A percentile compares a stretch with the other conserved stretches of the same genome.
phyloP scores from a whole-genome alignment of 2,329 filamentous ascomycete species.

The Botrytis fragariae region DNA sequence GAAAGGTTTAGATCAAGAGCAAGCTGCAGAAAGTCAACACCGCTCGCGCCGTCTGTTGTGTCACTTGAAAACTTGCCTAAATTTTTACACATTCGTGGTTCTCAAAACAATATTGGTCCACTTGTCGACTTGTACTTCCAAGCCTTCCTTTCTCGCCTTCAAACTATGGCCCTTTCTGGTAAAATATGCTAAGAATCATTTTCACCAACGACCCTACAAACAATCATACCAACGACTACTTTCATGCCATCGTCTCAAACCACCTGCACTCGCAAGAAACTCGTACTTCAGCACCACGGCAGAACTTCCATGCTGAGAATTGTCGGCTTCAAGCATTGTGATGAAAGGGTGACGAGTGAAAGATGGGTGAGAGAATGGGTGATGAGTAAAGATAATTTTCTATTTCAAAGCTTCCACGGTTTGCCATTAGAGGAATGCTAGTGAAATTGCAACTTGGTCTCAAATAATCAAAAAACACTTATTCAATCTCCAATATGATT shows the following conservation, averaged over 20 bases:
- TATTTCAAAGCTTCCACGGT: background rate
- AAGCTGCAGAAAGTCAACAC: too few relatives aligned
- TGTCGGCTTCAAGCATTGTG: background rate
- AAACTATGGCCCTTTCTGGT: background rate
- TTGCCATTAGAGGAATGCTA: background rate
- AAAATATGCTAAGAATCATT: background rate
- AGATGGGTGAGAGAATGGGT: background rate
- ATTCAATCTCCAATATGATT: background rate
- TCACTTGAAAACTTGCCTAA: background rate
- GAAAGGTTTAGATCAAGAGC: too few relatives aligned
- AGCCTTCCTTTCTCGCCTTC: background rate
- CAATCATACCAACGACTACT: background rate
- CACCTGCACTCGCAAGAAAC: background rate
- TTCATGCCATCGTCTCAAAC: background rate
- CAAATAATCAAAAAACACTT: background rate
- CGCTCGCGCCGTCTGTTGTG: too few relatives aligned
- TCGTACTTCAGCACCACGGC: background rate
- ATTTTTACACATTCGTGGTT: background rate
- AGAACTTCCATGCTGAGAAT: background rate
- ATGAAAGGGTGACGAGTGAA: background rate
- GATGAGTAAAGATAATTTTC: background rate
- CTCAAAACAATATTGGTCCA: background rate
- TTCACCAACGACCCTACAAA: background rate
- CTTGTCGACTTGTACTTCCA: background rate
- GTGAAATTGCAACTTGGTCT: background rate